Conservation (phyloP, 257 asterid genomes). For the Lavandula angustifolia region DNA sequence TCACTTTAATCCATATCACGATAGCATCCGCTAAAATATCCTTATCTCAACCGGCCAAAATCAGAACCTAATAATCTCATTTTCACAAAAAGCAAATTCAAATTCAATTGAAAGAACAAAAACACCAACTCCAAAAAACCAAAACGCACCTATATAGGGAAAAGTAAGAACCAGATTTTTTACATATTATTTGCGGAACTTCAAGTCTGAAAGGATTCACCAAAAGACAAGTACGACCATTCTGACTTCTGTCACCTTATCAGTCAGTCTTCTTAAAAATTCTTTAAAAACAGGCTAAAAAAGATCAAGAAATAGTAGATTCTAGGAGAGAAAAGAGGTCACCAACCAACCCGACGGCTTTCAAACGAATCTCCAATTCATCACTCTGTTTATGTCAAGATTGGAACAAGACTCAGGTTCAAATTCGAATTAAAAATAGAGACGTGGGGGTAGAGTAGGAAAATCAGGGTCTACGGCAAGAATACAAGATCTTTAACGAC, state of each 20-base stretch:
- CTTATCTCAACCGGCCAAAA: no score
- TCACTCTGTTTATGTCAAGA: slow-evolving; percentile 68
- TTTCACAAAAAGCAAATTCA: no score
- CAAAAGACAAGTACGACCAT: slow-evolving; percentile 87
- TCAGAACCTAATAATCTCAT: no score
- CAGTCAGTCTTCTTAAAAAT: slow-evolving; percentile 85
- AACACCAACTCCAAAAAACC: no score
- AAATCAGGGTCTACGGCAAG: no score
- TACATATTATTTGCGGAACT: slow-evolving; percentile 83
- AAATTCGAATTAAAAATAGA: no score
- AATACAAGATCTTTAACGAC: no score
- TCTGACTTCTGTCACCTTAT: slow-evolving; percentile 80
- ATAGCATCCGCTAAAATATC: no score
- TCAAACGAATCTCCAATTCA: slow-evolving; percentile 74
- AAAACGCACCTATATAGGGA: no score
- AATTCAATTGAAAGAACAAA: no score
- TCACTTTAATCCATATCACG: no score
- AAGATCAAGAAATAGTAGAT: slow-evolving; percentile 62
- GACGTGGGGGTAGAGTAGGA: no score
- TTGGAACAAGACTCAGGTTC: slow-evolving; percentile 30
- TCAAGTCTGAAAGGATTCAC: slow-evolving; percentile 72
- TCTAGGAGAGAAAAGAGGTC: slow-evolving; percentile 78
- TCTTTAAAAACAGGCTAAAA: slow-evolving; percentile 83
- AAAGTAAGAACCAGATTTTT: slow-evolving; percentile 33
- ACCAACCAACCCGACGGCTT: slow-evolving; percentile 85